Percentiles rank a stretch among this genome's conserved stretches.
phyloP scores from a whole-genome alignment of 257 asterid genomes.

The Capsicum rhomboideum region DNA sequence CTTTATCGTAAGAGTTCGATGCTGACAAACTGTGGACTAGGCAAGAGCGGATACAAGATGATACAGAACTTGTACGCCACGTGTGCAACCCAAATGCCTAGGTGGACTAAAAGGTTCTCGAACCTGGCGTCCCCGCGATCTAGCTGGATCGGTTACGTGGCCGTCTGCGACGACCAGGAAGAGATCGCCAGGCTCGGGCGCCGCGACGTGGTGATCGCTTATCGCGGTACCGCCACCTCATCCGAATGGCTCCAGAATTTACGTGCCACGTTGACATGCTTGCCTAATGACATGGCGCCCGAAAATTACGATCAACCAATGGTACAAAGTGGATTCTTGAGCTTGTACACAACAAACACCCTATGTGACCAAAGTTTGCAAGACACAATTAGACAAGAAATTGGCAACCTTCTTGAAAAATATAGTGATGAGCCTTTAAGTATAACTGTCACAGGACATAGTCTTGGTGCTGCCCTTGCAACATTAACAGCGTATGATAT shows the following conservation, averaged over 20 bases:
- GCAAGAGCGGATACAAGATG: constrained; percentile 33
- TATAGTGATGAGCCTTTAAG: constrained; percentile 64
- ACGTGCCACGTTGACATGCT: constrained; percentile 41
- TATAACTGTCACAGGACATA: constrained; percentile 87
- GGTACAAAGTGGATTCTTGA: constrained; percentile 78
- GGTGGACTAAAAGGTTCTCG: constrained; percentile 40
- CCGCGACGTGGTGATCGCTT: constrained; percentile 74
- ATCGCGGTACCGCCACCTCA: constrained; percentile 79
- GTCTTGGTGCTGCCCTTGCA: constrained; percentile 91
- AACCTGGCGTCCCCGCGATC: constrained; percentile 42
- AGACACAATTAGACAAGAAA: constrained; percentile 35
- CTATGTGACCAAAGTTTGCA: constrained; percentile 28
- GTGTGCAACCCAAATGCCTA: constrained; percentile 46
- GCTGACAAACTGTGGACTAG: constrained; percentile 28
- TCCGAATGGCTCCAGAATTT: constrained; percentile 78
- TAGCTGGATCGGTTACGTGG: constrained; percentile 89
- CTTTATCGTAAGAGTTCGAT: constrained; percentile 21
- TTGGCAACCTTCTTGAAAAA: constrained; percentile 21
- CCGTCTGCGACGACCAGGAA: constrained; percentile 49
- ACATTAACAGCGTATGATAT: constrained; percentile 77
- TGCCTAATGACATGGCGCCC: constrained; percentile 33
- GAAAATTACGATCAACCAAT: constrained; percentile 23
- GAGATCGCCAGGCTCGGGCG: constrained; percentile 62
- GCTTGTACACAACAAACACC: constrained; percentile 54
- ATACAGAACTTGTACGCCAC: constrained; percentile 56